phyloP scores from a whole-genome alignment of 345 rosid genomes.

The Trapa bicornis region DNA sequence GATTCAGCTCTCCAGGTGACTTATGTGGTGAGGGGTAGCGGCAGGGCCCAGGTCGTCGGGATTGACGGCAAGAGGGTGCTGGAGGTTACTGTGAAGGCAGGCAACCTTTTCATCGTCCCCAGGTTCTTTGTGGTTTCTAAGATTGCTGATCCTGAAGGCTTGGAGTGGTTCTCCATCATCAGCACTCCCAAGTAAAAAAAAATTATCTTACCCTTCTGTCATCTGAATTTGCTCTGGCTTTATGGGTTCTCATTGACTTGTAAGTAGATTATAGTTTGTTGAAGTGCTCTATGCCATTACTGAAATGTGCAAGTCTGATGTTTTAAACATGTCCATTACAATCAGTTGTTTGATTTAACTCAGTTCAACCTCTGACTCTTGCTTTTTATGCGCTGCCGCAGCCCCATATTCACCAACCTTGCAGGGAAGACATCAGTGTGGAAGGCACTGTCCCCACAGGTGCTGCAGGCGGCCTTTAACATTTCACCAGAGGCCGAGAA shows the following conservation, averaged over 20 bases:
- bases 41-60: conserved; percentile 72
- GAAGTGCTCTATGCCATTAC: no score
- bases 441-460: conserved; percentile 77
- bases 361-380: no score
- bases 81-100: conserved; percentile 63
- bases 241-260: no score
- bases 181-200: conserved; percentile 61
- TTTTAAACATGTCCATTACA: no score
- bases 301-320: no score
- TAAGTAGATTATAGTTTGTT: no score
- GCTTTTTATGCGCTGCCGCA: conserved; percentile 11
- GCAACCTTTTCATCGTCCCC: conserved; percentile 62
- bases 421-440: conserved; percentile 71
- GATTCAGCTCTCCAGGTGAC: conserved; percentile 87
- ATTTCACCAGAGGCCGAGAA: conserved; percentile 47
- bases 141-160: conserved; percentile 74
- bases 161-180: conserved; percentile 88
- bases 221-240: no score
- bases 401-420: conserved; percentile 82
- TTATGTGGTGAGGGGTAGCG: conserved; percentile 66
- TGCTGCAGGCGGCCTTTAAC: conserved; percentile 66
- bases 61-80: conserved; percentile 58
- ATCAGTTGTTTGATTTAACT: neutral
- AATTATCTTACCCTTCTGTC: neutral
- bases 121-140: conserved; percentile 87